These are phyloP conservation scores for Quercus phellos DNA, from an alignment of 331 rosid species.

Conservation along the genomic window DNA sequence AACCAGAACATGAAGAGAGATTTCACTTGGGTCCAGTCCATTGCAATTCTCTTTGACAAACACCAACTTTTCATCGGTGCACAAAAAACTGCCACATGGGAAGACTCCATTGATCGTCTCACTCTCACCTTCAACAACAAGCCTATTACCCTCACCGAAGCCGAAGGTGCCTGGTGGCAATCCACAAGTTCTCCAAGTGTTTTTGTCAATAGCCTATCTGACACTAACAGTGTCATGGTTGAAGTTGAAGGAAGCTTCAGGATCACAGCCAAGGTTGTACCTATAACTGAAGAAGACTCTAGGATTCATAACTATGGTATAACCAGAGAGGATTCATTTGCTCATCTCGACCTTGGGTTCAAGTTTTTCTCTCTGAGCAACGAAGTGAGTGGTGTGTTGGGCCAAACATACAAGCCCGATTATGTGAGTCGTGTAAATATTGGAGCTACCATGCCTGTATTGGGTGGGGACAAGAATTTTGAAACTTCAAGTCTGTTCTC, in stretches of 20 bases:
- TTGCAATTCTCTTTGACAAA: slow-evolving; percentile 30
- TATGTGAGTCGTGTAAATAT: slow-evolving; percentile 26
- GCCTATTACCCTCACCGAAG: slow-evolving; percentile 15
- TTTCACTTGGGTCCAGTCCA: slow-evolving; percentile 49
- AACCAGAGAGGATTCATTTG: slow-evolving; percentile 30
- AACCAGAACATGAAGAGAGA: not conserved
- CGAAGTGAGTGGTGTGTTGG: slow-evolving; percentile 33
- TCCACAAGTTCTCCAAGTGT: slow-evolving; percentile 1
- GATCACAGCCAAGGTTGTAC: slow-evolving; percentile 30
- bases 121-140: slow-evolving; percentile 12
- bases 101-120: slow-evolving; percentile 16
- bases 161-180: slow-evolving; percentile 28
- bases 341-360: slow-evolving; percentile 40
- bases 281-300: slow-evolving; percentile 35
- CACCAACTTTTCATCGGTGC: slow-evolving; percentile 30
- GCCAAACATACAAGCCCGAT: slow-evolving; percentile 30
- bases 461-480: slow-evolving; percentile 34
- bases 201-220: not conserved
- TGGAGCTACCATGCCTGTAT: slow-evolving; percentile 29
- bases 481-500: slow-evolving; percentile 24
- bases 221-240: slow-evolving; percentile 10
- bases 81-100: slow-evolving; percentile 26
- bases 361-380: slow-evolving; percentile 30
- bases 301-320: slow-evolving; percentile 35
- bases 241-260: slow-evolving; percentile 23